Conservation (phyloP, 371 early-diverging fungal genomes). For the Vairimorpha necatrix region DNA sequence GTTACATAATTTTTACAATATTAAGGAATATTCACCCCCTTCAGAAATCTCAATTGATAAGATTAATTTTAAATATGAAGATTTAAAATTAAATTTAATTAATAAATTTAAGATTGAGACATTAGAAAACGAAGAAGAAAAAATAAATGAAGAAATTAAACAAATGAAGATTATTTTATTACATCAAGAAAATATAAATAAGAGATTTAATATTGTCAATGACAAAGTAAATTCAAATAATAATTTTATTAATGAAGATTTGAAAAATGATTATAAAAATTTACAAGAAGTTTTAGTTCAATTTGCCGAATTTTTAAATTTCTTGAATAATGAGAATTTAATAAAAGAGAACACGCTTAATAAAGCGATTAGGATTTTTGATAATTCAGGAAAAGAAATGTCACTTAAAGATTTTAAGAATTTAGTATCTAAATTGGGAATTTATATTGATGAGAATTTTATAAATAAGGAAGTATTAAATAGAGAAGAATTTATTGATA, state of each 20-base stretch:
- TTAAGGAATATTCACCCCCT: constrained; percentile 44
- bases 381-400: constrained; percentile 2
- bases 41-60: constrained; percentile 28
- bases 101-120: not conserved
- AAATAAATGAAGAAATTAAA: not conserved
- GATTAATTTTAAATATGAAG: not conserved
- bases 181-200: not conserved
- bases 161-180: not conserved
- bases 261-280: not conserved
- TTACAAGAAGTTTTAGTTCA: not conserved
- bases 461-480: not conserved
- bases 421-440: not conserved
- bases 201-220: not conserved
- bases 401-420: constrained; percentile 3
- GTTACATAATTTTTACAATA: constrained; percentile 28
- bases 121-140: not conserved
- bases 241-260: not conserved
- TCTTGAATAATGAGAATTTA: not conserved
- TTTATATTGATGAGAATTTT: not conserved
- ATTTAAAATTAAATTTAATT: not conserved
- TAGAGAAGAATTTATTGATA: constrained; percentile 16
- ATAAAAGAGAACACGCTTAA: not conserved
- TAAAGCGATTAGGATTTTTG: not conserved
- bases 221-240: not conserved
- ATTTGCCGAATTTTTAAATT: not conserved